phyloP scores from a whole-genome alignment of 164 flowering plant species.

The Cinnamomum micranthum region DNA sequence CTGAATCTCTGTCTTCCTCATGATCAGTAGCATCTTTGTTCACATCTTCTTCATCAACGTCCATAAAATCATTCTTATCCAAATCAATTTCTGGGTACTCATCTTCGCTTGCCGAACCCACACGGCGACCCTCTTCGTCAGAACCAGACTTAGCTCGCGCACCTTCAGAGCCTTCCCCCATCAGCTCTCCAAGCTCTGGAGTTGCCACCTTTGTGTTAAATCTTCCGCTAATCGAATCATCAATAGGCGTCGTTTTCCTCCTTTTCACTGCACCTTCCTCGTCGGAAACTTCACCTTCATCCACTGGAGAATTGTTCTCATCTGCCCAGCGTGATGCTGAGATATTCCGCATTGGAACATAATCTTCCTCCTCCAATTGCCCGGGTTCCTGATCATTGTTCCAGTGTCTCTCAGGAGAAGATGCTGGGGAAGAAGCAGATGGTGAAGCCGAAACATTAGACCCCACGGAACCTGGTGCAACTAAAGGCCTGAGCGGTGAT shows the following conservation, averaged over 20 bases:
- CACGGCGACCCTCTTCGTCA: conserved; percentile 10
- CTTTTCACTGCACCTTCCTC: conserved; percentile 16
- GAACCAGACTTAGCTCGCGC: conserved; percentile 18
- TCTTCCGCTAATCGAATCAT: background rate
- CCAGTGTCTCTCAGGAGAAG: conserved; percentile 4
- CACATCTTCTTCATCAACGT: conserved; percentile 17
- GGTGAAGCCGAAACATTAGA: conserved; percentile 8
- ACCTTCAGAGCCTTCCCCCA: conserved; percentile 24
- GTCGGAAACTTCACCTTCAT: conserved; percentile 19
- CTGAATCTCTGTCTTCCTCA: conserved; percentile 14
- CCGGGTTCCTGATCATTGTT: conserved; percentile 19
- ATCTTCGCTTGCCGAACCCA: conserved; percentile 9
- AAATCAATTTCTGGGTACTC: conserved; percentile 21
- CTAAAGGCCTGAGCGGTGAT: background rate
- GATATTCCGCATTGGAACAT: conserved; percentile 26
- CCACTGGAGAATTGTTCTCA: conserved; percentile 17
- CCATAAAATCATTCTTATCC: conserved; percentile 20
- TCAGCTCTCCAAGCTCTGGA: conserved; percentile 41
- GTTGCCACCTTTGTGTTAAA: conserved; percentile 14
- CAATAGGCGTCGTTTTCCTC: conserved; percentile 5
- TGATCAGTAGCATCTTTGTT: background rate
- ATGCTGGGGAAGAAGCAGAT: conserved; percentile 8
- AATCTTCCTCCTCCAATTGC: conserved; percentile 32
- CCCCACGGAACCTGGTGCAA: conserved; percentile 6
- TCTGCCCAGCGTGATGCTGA: conserved; percentile 60